Conservation (phyloP, 2,329 filamentous ascomycete genomes). For the Chaetomium strumarium region DNA sequence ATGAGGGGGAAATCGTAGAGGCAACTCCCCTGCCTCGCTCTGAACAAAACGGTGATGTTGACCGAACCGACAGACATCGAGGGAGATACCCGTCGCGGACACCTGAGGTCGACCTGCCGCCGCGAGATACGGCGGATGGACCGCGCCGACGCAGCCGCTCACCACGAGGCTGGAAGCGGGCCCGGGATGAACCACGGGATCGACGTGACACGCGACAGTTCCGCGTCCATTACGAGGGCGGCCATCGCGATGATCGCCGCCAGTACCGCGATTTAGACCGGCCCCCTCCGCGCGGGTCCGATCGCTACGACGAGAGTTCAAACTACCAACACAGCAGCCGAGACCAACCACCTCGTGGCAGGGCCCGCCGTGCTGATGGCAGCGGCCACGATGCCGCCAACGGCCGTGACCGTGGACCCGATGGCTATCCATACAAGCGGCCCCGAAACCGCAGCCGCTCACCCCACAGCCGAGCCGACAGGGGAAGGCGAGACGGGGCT, state of each 20-base stretch:
- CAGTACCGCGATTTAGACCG: constrained; percentile 51
- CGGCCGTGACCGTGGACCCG: constrained; percentile 31
- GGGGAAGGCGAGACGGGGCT: constrained; percentile 27
- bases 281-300: constrained; percentile 37
- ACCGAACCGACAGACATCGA: constrained; percentile 81
- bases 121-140: constrained; percentile 22
- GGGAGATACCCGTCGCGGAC: constrained; percentile 53
- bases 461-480: constrained; percentile 24
- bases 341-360: constrained; percentile 3
- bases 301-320: constrained; percentile 41
- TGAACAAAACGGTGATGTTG: constrained; percentile 73
- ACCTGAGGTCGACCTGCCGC: constrained; percentile 45
- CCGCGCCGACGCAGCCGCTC: constrained; percentile 40
- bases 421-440: constrained; percentile 28
- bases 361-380: constrained; percentile 37
- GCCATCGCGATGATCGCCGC: constrained; percentile 41
- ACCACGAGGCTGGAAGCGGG: constrained; percentile 62
- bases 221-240: constrained; percentile 58
- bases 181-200: constrained; percentile 51
- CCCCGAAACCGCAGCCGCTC: constrained; percentile 28
- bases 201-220: constrained; percentile 54
- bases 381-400: constrained; percentile 30
- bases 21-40: constrained; percentile 77
- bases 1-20: constrained; percentile 86
- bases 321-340: constrained; percentile 50